These are phyloP conservation scores for Rhizophora mangle DNA, from an alignment of 345 rosid genomes.

Conservation along the genomic window DNA sequence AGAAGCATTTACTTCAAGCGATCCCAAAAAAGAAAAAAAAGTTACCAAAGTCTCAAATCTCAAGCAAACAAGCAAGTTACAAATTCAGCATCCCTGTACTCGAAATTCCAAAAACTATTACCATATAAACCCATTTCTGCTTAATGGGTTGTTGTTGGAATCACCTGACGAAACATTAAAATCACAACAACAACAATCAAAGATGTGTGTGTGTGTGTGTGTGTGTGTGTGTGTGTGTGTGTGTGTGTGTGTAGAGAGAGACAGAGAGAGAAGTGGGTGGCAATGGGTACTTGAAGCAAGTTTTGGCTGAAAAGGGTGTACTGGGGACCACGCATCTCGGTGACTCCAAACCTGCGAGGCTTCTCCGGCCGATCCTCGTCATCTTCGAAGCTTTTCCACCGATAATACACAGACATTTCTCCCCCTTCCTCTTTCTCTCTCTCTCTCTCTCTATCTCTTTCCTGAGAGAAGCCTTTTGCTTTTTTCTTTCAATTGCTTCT, in stretches of 20 bases:
- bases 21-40: too few species aligned
- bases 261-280: background rate
- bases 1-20: too few species aligned
- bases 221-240: too few species aligned
- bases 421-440: background rate
- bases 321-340: slow-evolving; percentile 84
- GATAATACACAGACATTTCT: slow-evolving; percentile 47
- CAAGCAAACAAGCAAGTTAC: too few species aligned
- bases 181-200: background rate
- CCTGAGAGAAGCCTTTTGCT: background rate
- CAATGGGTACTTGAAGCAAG: slow-evolving; percentile 51
- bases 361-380: slow-evolving; percentile 91
- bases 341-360: slow-evolving; percentile 84
- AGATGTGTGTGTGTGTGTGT: too few species aligned
- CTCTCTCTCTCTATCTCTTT: background rate
- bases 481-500: too few species aligned
- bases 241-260: background rate
- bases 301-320: slow-evolving; percentile 56
- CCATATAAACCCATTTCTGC: too few species aligned
- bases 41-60: too few species aligned
- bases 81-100: too few species aligned
- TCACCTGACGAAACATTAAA: too few species aligned
- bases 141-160: too few species aligned
- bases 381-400: slow-evolving; percentile 73
- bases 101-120: too few species aligned